Percentiles rank a stretch among this genome's conserved stretches.
Conservation (phyloP, 208 protist genomes). For the Acanthamoeba divionensis region DNA sequence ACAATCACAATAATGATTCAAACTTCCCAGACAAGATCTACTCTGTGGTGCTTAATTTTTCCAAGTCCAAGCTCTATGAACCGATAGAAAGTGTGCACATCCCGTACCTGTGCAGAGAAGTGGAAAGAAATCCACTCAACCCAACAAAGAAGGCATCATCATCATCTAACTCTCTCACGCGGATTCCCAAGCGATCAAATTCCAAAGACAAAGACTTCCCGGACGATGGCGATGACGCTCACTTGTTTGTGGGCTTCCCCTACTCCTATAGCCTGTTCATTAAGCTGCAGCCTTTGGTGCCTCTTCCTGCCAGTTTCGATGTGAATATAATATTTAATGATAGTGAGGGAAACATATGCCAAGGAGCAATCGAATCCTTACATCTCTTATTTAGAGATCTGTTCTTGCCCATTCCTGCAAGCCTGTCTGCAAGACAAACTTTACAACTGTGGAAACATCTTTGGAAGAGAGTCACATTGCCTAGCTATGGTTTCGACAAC, state of each 20-base stretch:
- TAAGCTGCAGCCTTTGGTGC: not conserved
- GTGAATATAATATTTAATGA: conserved; percentile 29
- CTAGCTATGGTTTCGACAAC: not conserved
- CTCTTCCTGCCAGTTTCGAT: not conserved
- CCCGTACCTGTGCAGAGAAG: not conserved
- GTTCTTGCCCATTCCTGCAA: conserved; percentile 2
- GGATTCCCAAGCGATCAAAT: not conserved
- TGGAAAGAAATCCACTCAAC: not conserved
- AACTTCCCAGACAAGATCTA: not conserved
- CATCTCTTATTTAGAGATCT: conserved; percentile 7
- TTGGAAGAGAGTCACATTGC: not conserved
- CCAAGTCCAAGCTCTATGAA: conserved; percentile 4
- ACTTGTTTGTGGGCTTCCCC: not conserved
- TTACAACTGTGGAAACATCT: not conserved
- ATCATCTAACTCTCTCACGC: not conserved
- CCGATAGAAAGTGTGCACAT: not conserved
- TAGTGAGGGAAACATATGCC: conserved; percentile 23
- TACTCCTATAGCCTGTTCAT: conserved; percentile 1
- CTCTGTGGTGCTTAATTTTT: not conserved
- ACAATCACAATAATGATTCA: not conserved
- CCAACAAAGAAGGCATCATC: not conserved
- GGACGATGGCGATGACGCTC: not conserved
- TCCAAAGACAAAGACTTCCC: not conserved
- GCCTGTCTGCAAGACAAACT: too few relatives aligned
- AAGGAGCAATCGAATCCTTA: not conserved